Evolutionary conservation across 768 basidiomycete species (phyloP).

Genomic region (Lactarius sanguifluus): DNA sequence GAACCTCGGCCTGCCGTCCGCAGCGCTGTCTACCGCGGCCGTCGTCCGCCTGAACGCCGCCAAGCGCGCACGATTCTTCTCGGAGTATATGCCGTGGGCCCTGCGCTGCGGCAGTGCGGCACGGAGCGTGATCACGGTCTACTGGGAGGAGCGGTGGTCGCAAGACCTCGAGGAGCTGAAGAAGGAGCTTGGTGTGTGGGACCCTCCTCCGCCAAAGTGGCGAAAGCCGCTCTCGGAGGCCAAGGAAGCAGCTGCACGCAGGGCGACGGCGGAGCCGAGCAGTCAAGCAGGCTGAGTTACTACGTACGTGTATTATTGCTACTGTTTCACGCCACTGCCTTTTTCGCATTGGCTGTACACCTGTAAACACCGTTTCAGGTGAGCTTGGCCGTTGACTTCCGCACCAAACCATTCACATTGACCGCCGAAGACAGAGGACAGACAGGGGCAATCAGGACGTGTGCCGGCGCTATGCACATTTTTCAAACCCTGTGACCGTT

Average conservation of each 20-base stretch:
- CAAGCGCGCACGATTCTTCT: slow-evolving; percentile 50
- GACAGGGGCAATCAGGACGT: background rate
- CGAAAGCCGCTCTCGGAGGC: slow-evolving; percentile 64
- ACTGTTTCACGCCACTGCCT: slow-evolving; percentile 15
- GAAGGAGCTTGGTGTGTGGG: slow-evolving; percentile 80
- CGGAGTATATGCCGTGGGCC: slow-evolving; percentile 93
- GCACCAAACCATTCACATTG: slow-evolving; percentile 10
- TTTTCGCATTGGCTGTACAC: slow-evolving; percentile 7
- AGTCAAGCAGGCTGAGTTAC: slow-evolving; percentile 16
- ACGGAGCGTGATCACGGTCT: slow-evolving; percentile 79
- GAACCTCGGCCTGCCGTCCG: slow-evolving; percentile 88
- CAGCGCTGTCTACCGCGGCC: slow-evolving; percentile 77
- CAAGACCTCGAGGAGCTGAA: slow-evolving; percentile 81
- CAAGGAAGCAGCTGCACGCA: slow-evolving; percentile 45
- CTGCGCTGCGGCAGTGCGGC: slow-evolving; percentile 76
- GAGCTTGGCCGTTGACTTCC: slow-evolving; percentile 18
- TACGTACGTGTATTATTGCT: slow-evolving; percentile 21
- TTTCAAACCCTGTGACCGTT: slow-evolving; percentile 4
- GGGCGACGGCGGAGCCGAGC: slow-evolving; percentile 6
- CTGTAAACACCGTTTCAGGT: slow-evolving; percentile 14
- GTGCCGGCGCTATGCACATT: background rate
- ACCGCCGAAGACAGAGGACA: slow-evolving; percentile 1
- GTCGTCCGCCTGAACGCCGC: slow-evolving; percentile 62
- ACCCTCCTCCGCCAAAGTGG: slow-evolving; percentile 75
- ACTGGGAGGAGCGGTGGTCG: slow-evolving; percentile 96